A percentile compares a stretch with the other conserved stretches of the same genome.
Conservation (phyloP, 2,329 filamentous ascomycete genomes). For the Helotiales sp. region DNA sequence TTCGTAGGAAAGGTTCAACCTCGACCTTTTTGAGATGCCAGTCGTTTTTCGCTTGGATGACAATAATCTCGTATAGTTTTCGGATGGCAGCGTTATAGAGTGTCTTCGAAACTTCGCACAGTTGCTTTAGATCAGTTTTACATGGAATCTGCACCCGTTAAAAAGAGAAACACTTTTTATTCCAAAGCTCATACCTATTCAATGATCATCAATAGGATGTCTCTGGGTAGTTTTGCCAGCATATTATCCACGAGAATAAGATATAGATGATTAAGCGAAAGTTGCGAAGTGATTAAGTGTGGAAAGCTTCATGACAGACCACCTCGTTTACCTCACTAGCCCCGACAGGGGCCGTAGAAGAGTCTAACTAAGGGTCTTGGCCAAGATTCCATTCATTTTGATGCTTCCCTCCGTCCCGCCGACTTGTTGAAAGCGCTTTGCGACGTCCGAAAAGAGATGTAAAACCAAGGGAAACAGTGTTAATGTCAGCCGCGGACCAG, state of each 20-base stretch:
- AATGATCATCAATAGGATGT: too few relatives aligned
- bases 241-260: too few relatives aligned
- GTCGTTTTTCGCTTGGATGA: background rate
- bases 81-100: background rate
- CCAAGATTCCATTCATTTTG: background rate
- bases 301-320: background rate
- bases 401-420: too few relatives aligned
- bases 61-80: background rate
- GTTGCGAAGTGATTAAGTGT: background rate
- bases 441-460: background rate
- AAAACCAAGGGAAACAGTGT: background rate
- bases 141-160: background rate
- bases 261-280: background rate
- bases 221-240: too few relatives aligned
- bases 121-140: background rate
- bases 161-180: background rate
- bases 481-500: background rate
- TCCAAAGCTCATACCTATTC: background rate
- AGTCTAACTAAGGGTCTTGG: background rate
- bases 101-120: background rate
- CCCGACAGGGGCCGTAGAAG: background rate
- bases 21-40: background rate
- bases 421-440: background rate
- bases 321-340: background rate
- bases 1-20: background rate